Conservation (phyloP, 2,329 filamentous ascomycete species). For the Pseudogymnoascus sp. region DNA sequence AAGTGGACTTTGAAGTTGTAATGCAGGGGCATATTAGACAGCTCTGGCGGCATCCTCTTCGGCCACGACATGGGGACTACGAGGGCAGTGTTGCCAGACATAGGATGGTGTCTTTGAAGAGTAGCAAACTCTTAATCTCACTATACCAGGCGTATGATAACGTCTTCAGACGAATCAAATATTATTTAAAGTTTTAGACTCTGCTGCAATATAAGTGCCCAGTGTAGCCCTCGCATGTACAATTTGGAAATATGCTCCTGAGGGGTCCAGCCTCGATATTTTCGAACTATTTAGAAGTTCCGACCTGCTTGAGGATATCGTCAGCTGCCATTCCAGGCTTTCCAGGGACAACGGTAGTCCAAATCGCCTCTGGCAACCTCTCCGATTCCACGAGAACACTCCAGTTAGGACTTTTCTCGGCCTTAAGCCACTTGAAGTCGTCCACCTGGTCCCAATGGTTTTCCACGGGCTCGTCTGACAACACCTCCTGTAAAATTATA, state of each 20-base stretch:
- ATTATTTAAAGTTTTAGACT: neutral
- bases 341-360: constrained; percentile 62
- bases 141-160: neutral
- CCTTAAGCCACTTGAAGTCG: constrained; percentile 96
- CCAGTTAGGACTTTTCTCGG: constrained; percentile 85
- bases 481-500: constrained; percentile 20
- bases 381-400: constrained; percentile 55
- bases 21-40: neutral
- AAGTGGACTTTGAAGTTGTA: neutral
- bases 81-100: neutral
- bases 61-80: neutral
- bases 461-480: constrained; percentile 25
- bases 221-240: neutral
- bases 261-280: neutral
- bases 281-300: constrained; percentile 27
- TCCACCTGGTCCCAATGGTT: constrained; percentile 89
- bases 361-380: constrained; percentile 54
- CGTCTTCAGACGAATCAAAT: neutral
- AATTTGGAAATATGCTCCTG: neutral
- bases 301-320: constrained; percentile 54
- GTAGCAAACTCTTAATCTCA: neutral
- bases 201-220: neutral
- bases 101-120: neutral
- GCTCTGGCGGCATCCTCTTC: neutral
- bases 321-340: constrained; percentile 54